Conservation (phyloP, 495 filamentous ascomycete species). For the Penicillium daleae region DNA sequence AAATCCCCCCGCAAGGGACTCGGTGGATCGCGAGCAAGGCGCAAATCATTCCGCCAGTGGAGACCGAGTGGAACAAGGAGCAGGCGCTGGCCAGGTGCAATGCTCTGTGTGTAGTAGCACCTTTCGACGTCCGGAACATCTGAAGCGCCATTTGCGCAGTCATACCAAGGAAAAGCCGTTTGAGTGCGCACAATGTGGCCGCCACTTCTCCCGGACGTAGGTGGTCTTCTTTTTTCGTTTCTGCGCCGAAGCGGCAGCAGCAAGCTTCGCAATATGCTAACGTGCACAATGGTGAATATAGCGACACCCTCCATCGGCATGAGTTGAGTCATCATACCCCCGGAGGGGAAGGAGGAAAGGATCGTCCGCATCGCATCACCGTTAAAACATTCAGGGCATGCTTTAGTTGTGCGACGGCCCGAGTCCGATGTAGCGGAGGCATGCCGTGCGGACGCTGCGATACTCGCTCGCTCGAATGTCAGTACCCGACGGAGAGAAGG, state of each 20-base stretch:
- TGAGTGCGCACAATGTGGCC: slow-evolving; percentile 66
- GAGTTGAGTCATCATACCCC: slow-evolving; percentile 54
- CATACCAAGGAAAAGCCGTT: slow-evolving; percentile 74
- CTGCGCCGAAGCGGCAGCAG: not conserved
- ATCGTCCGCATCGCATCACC: slow-evolving; percentile 45
- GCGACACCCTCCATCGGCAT: slow-evolving; percentile 61
- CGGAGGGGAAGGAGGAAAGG: slow-evolving; percentile 42
- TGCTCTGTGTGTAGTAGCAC: slow-evolving; percentile 57
- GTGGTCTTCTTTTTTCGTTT: slow-evolving; percentile 2
- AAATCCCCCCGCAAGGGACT: slow-evolving; percentile 4
- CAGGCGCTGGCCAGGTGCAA: slow-evolving; percentile 34
- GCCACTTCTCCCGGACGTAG: slow-evolving; percentile 67
- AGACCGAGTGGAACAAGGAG: slow-evolving; percentile 28
- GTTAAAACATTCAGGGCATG: slow-evolving; percentile 58
- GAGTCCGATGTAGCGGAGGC: slow-evolving; percentile 60
- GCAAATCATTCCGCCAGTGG: slow-evolving; percentile 19
- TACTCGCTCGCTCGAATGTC: slow-evolving; percentile 53
- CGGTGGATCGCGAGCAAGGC: slow-evolving; percentile 11
- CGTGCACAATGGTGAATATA: slow-evolving; percentile 17
- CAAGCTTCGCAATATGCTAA: not conserved
- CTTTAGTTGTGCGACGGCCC: slow-evolving; percentile 56
- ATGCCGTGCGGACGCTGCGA: slow-evolving; percentile 57
- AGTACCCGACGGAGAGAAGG: slow-evolving; percentile 52
- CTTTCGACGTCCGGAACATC: slow-evolving; percentile 70
- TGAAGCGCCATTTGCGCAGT: slow-evolving; percentile 72